Evolutionary conservation across 805 yeast genomes (phyloP), one percentile per base, ranked within the genome.

Genomic region (Lachancea sp.): DNA sequence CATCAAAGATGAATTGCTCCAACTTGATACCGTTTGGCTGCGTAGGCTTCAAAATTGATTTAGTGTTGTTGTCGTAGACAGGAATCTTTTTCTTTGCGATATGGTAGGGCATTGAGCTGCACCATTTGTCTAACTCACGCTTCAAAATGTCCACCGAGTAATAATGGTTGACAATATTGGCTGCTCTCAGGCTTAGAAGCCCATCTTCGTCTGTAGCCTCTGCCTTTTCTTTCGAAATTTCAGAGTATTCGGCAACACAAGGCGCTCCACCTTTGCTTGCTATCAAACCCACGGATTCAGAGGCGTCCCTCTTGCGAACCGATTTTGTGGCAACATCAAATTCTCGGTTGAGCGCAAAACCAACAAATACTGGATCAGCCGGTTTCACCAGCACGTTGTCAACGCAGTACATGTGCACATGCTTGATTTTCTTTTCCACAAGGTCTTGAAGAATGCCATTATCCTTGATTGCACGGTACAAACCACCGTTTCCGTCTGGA

Each of bases 401-500:
- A 40, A 93, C 98, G 68, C 98, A 91, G 69, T 89, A 93, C 85
- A 90, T 87, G 67, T 93, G 97, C 49, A 93, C 74, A 62, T 93
- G 98, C 64, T 86, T 79, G 51, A 91, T 78, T 5, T 88, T 89
- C 46, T 79, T 80, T 7, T 55, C 48, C 25, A 67, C 58, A 61
- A 93, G 77, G 62, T 91, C 96, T 6, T 76, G 75, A 27, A 93
- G 58, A 16, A 90, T 69, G 2, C 78, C 75, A 52, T 82, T 77
- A 36, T 75, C 75, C 54, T 69, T 67, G 33, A 93, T 72, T 1
- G 96, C 98, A 58, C 79, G 82, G 69, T 93, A 93, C 41, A 93
- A 71, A 1, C 99, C 99, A 47, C 99, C 99, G 63, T 93, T 93
- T 1, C 99, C 99, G 65, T 93, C 98, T 1, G 99, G 99, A 6